A percentile compares a stretch with the other conserved stretches of the same genome.
phyloP scores from a whole-genome alignment of 345 rosid species.

The Brassica carinata region DNA sequence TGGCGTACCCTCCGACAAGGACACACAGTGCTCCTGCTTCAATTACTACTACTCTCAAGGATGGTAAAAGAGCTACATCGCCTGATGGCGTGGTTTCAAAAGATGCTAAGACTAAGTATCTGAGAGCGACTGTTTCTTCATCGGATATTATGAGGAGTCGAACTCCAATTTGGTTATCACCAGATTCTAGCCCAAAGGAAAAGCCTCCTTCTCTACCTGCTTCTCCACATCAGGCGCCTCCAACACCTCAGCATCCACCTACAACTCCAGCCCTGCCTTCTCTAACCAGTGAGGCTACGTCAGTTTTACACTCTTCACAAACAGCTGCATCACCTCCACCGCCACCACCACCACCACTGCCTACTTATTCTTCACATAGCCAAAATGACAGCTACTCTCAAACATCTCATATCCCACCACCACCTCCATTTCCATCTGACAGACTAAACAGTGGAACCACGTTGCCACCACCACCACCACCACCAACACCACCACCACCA shows the following conservation, averaged over 20 bases:
- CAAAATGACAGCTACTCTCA: conserved; percentile 22
- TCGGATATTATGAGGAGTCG: conserved; percentile 45
- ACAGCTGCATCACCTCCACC: conserved; percentile 39
- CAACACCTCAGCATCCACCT: conserved; percentile 29
- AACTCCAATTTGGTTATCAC: conserved; percentile 44
- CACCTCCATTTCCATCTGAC: conserved; percentile 31
- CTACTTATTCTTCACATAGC: conserved; percentile 15
- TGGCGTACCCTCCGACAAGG: conserved; percentile 75
- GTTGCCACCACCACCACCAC: conserved; percentile 31
- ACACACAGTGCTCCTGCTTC: conserved; percentile 80
- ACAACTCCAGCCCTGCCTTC: conserved; percentile 43
- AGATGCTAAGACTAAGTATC: conserved; percentile 44
- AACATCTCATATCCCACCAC: conserved; percentile 16
- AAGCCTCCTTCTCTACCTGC: conserved; percentile 39
- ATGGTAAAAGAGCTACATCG: conserved; percentile 46
- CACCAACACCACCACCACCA: conserved; percentile 23
- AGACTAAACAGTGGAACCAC: conserved; percentile 22
- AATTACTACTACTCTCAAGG: conserved; percentile 63
- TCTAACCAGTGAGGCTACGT: conserved; percentile 28
- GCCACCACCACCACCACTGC: conserved; percentile 31
- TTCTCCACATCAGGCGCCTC: conserved; percentile 34
- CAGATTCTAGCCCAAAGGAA: conserved; percentile 39
- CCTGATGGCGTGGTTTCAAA: conserved; percentile 45
- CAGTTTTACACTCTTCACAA: conserved; percentile 30
- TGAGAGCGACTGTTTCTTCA: conserved; percentile 39